Base-by-base conservation (phyloP, 768 basidiomycete species). In the Boletus subcaerulescens region DNA sequence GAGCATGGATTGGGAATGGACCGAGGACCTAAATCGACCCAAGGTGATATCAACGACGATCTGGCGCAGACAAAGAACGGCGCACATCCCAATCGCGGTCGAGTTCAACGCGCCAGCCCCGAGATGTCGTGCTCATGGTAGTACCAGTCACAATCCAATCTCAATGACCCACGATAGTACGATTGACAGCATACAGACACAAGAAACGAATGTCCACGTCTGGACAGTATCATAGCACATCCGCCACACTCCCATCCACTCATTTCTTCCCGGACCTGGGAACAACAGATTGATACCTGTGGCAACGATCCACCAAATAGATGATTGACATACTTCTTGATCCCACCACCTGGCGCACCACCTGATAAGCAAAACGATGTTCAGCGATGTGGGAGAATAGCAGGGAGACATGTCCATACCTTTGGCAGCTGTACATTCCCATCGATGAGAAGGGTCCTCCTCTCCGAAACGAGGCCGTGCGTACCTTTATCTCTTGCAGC, bases 1-100 rank as follows among this genome's bases (percentile, higher is more conserved):
- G 77, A 12, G 91, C 90, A 55, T 90, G 88, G 32, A 89, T 80
- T 3, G 91, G 90, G 67, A 93, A 93, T 0, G 91, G 91, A 0
- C 90, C 91, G 13, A 93, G 79, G 12, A 89, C 81, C 87, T 89
- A 47, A 40, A 45, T 5, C 15, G n/a, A 33, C 17, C 24, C 24
- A 22, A 6, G 45, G 9, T 29, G 26, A 2, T 29, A 29, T 61
- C 52, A 52, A 43, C 15, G 42, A 45, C 22, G 10, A 14, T 10
- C 40, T 11, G 10, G 35, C 48, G 10, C 46, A 44, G 38, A 50
- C 52, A 5, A 44, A 42, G 40, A 9, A 40, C 12, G 9, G 41
- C 67, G 58, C 44, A 71, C 68, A 62, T 66, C 60, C 70, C 70
- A 72, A 14, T 57, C 60, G 7, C 20, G 33, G n/a, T 65, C 64